Evolutionary conservation across 768 basidiomycete species (phyloP), one percentile per base, ranked within the genome.

Genomic region (Psilocybe sp.): DNA sequence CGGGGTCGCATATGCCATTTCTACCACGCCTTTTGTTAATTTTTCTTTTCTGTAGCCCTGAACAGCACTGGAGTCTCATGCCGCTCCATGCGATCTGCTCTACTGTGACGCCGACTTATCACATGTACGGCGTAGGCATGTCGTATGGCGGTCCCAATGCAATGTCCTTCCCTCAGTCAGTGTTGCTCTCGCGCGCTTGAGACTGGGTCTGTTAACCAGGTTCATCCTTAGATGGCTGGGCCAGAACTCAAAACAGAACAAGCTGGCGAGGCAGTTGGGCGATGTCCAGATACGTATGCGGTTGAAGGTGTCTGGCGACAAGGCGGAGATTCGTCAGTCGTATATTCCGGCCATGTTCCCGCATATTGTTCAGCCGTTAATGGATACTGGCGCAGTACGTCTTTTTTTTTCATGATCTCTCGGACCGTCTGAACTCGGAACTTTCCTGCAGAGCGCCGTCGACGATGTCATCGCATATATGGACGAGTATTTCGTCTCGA

Each of bases 261-360:
- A 96, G 60, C 78, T 98, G 0, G 74, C 64, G 47, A 80, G 95
- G 34, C 85, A 89, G 55, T 75, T 99, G 14, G 80, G 79, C 34
- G 97, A 99, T 51, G 84, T 98, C 9, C 96, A 98, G 66, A 89
- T 92, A 39, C 87, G 88, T 43, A 97, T 98, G 97, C 85, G 97
- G 2, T 78, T 98, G 50, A 89, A 87, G 60, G 90, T 94, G 0
- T 96, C 95, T 7, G 94, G 92, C 5, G 84, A 96, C 69, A 88
- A 88, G 68, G 66, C 76, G 5, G 96, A 98, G 67, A 92, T 98
- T 56, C 79, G 97, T 44, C 88, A 92, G 64, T 85, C 84, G 16
- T 99, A 99, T 63, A 73, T 98, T 47, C 94, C 97, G 2, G 80
- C 90, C n/a, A 65, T 99, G 55, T 89, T 83, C 67, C 85, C 87